Conservation (phyloP, 371 early-diverging fungal species). For the Mucor irregularis region DNA sequence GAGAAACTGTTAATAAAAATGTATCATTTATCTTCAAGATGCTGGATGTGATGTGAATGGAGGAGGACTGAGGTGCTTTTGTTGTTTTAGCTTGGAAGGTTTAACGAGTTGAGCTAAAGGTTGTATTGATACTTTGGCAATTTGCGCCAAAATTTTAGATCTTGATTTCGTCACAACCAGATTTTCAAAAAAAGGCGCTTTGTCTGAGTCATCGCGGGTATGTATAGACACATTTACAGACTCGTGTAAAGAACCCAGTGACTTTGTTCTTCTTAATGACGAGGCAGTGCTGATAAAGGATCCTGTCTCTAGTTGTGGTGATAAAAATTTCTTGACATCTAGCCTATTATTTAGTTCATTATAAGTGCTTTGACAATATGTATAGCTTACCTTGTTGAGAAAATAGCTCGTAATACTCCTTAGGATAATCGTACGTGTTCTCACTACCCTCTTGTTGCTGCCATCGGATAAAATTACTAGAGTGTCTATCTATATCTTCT, state of each 20-base stretch:
- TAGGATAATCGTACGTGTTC: background rate
- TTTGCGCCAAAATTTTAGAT: slow-evolving; percentile 9
- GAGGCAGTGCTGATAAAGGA: background rate
- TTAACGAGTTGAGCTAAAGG: slow-evolving; percentile 23
- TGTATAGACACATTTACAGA: background rate
- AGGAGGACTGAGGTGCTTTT: background rate
- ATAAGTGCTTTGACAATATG: background rate
- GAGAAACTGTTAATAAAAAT: background rate
- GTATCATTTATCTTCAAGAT: background rate
- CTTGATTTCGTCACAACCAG: slow-evolving; percentile 4
- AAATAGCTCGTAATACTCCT: background rate
- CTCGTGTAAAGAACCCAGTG: slow-evolving; percentile 5
- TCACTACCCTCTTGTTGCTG: slow-evolving; percentile 2
- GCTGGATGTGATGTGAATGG: slow-evolving; percentile 4
- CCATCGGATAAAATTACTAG: background rate
- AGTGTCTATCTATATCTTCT: slow-evolving; percentile 4
- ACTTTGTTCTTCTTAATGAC: slow-evolving; percentile 15
- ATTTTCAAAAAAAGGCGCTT: slow-evolving; percentile 19
- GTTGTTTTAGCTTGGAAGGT: slow-evolving; percentile 4
- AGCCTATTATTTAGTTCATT: too few relatives aligned
- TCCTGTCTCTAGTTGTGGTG: slow-evolving; percentile 3
- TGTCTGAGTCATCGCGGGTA: slow-evolving; percentile 12
- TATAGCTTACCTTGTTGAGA: slow-evolving; percentile 10
- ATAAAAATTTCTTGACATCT: too few relatives aligned
- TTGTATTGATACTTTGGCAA: slow-evolving; percentile 21